These are phyloP conservation scores for Cenchrus fungigraminus DNA, from an alignment of 176 grass and related monocot genomes.

Conservation along the genomic window DNA sequence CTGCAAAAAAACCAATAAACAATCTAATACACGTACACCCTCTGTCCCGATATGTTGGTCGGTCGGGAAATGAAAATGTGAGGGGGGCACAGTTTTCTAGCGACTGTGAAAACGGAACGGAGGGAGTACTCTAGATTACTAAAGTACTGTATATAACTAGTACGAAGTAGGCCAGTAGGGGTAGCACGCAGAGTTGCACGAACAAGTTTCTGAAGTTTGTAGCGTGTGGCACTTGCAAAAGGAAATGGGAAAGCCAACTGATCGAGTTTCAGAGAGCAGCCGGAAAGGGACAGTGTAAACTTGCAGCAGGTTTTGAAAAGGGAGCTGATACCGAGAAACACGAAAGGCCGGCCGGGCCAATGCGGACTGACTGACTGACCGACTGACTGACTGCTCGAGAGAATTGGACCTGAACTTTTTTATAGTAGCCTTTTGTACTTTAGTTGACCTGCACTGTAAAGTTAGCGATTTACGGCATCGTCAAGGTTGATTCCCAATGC, in stretches of 20 bases:
- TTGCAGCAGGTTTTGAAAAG: constrained; percentile 7
- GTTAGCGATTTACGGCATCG: neutral
- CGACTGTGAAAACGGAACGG: too few relatives aligned
- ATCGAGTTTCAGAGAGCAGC: neutral
- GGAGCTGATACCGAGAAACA: neutral
- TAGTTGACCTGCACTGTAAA: neutral
- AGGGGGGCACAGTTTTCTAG: too few relatives aligned
- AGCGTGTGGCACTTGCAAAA: neutral
- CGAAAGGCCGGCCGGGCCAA: neutral
- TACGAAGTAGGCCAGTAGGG: too few relatives aligned
- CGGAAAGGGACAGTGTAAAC: neutral
- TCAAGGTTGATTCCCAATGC: neutral
- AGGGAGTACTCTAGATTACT: too few relatives aligned
- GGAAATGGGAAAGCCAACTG: neutral
- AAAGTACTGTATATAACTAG: too few relatives aligned
- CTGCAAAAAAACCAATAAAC: neutral
- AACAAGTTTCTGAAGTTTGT: neutral
- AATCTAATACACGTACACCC: neutral
- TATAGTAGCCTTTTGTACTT: neutral
- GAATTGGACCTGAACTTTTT: constrained; percentile 13
- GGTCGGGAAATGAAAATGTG: too few relatives aligned
- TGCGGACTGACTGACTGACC: neutral
- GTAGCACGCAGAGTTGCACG: too few relatives aligned
- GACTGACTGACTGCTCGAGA: neutral
- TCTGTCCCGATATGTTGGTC: too few relatives aligned